Evolutionary conservation across 768 basidiomycete genomes (phyloP).

Genomic region (Boletellus emodensis): DNA sequence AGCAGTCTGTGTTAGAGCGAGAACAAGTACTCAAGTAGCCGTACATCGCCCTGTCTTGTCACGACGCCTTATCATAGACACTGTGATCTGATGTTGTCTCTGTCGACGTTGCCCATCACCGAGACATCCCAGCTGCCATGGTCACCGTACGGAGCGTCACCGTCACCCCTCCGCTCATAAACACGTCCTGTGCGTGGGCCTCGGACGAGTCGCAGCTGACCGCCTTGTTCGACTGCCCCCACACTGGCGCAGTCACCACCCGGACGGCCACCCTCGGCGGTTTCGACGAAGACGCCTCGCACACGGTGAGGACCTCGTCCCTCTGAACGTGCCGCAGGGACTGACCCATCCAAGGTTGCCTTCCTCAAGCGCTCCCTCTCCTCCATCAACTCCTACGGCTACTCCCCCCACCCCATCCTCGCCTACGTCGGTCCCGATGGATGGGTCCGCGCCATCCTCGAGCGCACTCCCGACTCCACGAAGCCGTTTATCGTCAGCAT

Average conservation of each 20-base stretch:
- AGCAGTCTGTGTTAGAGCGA: slow-evolving; percentile 87
- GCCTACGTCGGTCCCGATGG: slow-evolving; percentile 45
- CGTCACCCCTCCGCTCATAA: slow-evolving; percentile 64
- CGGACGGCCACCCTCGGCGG: slow-evolving; percentile 71
- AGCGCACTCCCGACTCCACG: slow-evolving; percentile 31
- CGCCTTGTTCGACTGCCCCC: slow-evolving; percentile 58
- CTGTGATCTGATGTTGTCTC: too few species aligned
- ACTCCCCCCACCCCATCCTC: slow-evolving; percentile 73
- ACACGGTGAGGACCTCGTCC: slow-evolving; percentile 44
- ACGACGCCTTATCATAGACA: background rate
- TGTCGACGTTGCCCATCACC: too few species aligned
- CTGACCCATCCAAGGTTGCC: slow-evolving; percentile 48
- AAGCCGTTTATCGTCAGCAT: slow-evolving; percentile 81
- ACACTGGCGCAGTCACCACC: slow-evolving; percentile 78
- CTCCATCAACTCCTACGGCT: slow-evolving; percentile 85
- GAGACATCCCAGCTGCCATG: slow-evolving; percentile 36
- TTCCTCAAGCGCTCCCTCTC: slow-evolving; percentile 49
- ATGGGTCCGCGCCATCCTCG: slow-evolving; percentile 52
- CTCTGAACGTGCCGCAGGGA: background rate
- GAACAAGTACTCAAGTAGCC: slow-evolving; percentile 83
- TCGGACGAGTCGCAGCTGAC: slow-evolving; percentile 61
- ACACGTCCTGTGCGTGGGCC: slow-evolving; percentile 81
- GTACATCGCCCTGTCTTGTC: slow-evolving; percentile 3
- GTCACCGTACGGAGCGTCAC: slow-evolving; percentile 52
- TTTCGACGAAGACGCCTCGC: slow-evolving; percentile 58